Evolutionary conservation across 371 early-diverging fungal genomes (phyloP).

Genomic region (Mortierella sp.): DNA sequence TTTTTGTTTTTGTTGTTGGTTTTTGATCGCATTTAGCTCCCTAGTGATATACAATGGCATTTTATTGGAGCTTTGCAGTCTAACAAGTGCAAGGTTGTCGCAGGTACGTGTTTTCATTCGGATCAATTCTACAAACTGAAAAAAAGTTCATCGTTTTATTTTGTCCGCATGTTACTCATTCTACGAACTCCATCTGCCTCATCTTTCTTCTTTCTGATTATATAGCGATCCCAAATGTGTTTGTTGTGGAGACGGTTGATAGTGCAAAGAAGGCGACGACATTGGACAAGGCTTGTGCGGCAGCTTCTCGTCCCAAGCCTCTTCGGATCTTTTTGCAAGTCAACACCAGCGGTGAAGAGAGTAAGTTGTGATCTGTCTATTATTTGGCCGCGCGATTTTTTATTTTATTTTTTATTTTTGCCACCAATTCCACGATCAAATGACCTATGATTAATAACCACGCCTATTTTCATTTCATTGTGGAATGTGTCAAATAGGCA

Average conservation of each 20-base stretch:
- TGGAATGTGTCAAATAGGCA: slow-evolving; percentile 64
- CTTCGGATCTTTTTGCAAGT: slow-evolving; percentile 92
- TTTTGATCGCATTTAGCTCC: slow-evolving; percentile 59
- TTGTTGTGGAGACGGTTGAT: slow-evolving; percentile 93
- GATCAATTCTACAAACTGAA: neutral
- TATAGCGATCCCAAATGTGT: slow-evolving; percentile 87
- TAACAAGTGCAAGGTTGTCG: slow-evolving; percentile 94
- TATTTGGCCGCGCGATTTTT: neutral
- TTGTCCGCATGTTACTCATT: neutral
- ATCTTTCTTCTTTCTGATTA: neutral
- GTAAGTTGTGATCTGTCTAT: slow-evolving; percentile 61
- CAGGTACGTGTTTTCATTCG: slow-evolving; percentile 55
- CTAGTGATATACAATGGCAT: slow-evolving; percentile 92
- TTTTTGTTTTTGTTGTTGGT: neutral
- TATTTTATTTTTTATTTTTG: slow-evolving; percentile 2
- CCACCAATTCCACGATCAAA: neutral
- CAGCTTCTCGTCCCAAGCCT: slow-evolving; percentile 63
- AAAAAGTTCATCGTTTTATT: neutral
- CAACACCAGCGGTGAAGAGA: slow-evolving; percentile 94
- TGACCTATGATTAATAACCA: neutral
- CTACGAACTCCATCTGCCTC: neutral
- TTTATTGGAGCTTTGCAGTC: slow-evolving; percentile 95
- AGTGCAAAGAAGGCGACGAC: slow-evolving; percentile 84
- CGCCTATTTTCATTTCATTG: neutral
- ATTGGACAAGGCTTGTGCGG: slow-evolving; percentile 79